phyloP scores from a whole-genome alignment of 176 grass and related monocot genomes.

The Oryza australiensis region DNA sequence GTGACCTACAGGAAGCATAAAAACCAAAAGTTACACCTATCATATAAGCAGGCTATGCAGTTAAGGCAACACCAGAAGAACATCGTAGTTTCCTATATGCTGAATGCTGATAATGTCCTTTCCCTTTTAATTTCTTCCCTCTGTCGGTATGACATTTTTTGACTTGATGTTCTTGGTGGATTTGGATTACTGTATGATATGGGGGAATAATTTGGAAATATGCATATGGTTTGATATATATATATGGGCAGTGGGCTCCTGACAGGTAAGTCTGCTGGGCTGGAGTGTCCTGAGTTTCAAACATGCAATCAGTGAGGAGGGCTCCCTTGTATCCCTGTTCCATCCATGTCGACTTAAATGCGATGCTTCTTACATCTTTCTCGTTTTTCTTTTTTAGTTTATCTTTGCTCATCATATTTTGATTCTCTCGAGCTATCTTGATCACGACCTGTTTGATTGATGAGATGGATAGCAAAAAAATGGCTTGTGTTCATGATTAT shows the following conservation, averaged over 20 bases:
- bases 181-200: conserved; percentile 23
- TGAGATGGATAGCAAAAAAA: neutral
- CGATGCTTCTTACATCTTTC: conserved; percentile 39
- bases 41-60: neutral
- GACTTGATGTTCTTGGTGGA: conserved; percentile 8
- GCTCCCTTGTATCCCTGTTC: conserved; percentile 48
- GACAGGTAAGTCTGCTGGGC: conserved; percentile 48
- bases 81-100: conserved; percentile 12
- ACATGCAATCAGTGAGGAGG: conserved; percentile 45
- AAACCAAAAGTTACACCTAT: neutral
- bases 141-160: conserved; percentile 16
- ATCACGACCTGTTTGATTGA: neutral
- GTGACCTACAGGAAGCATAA: conserved; percentile 21
- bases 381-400: neutral
- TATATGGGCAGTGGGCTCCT: conserved; percentile 40
- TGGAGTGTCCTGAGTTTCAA: conserved; percentile 27
- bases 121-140: conserved; percentile 6
- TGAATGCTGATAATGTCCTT: conserved; percentile 22
- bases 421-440: neutral
- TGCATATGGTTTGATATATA: conserved; percentile 19
- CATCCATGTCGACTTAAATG: conserved; percentile 32
- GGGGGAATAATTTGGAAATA: conserved; percentile 27
- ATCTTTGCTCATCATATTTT: neutral
- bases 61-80: neutral
- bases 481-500: neutral